Base-by-base conservation (phyloP, 352 stramenopile genomes). In the Phytophthora pini region DNA sequence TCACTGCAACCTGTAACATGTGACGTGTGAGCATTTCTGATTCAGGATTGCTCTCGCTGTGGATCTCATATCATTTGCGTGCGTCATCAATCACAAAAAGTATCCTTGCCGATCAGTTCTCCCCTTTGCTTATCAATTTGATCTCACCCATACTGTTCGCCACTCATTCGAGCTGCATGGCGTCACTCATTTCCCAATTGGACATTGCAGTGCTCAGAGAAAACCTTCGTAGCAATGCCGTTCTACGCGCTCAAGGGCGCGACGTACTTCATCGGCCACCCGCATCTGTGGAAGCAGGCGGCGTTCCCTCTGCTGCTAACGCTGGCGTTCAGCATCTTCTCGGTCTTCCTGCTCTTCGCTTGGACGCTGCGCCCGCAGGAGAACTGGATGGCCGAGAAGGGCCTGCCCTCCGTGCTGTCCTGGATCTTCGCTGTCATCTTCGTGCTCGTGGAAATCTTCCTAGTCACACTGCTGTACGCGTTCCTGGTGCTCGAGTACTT, bases 371-470 rank as follows among this genome's bases (percentile, higher is more conserved):
- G 68, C 44, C 75, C 77, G 22, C 77, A 85, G 49, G 77, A 77
- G 52, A 49, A 68, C 13, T 79, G 63, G 51, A 44, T 85, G 48
- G 44, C 61, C 4, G 55, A 76, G 10, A 76, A 69, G 27, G 75
- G 75, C 9, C 46, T 87, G 39, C 66, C 75, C 0, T 70, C 70
- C 1, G 39, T 59, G 29, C 63, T 85, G 44, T 76, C 80, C 9
- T 89, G 77, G 77, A 58, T 89, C 26, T 70, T 89, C 22, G 68
- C 77, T 11, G 39, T 87, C 6, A 61, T 87, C 54, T 59, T 83
- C 44, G 80, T 89, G 48, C 20, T 87, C 43, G 67, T 83, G 39
- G 77, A 87, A 67, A 80, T 85, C 65, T 89, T 85, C 64, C 47
- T 82, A 26, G 60, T 78, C 40, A 80, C 77, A 32, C 43, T 89